phyloP scores from a whole-genome alignment of 225 moss, liverwort and hornwort species.

The Pseudisothecium myosuroides region DNA sequence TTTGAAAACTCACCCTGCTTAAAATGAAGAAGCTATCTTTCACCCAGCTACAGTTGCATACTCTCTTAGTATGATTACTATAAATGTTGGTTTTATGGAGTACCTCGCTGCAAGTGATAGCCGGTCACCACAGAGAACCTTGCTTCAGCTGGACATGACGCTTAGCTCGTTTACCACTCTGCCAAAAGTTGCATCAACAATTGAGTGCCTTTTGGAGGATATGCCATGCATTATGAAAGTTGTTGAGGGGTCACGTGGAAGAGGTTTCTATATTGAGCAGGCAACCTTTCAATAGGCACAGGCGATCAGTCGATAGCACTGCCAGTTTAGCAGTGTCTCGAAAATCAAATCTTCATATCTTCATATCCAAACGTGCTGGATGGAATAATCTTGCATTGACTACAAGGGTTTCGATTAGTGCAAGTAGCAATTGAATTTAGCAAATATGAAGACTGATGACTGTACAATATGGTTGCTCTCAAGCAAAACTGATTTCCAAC shows the following conservation, averaged over 20 bases:
- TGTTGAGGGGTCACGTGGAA: conserved; percentile 6
- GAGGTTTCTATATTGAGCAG: conserved; percentile 4
- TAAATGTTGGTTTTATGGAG: background rate
- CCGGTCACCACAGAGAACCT: background rate
- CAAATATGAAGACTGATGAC: background rate
- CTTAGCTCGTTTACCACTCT: background rate
- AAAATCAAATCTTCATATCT: background rate
- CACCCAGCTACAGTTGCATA: background rate
- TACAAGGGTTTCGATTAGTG: background rate
- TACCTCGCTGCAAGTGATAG: background rate
- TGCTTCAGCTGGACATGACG: background rate
- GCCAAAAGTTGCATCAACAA: conserved; percentile 1
- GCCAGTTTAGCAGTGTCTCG: background rate
- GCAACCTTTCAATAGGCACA: background rate
- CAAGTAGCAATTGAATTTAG: background rate
- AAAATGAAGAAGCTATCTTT: background rate
- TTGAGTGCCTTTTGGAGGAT: background rate
- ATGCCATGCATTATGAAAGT: background rate
- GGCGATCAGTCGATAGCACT: background rate
- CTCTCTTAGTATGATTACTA: too few relatives aligned
- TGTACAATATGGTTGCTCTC: background rate
- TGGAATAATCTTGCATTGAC: background rate
- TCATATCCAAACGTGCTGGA: background rate
- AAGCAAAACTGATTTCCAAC: background rate
- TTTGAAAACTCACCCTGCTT: background rate